These are phyloP conservation scores for Pseudognaphalium luteoalbum DNA, from an alignment of 129 eudicot genomes.

Conservation along the genomic window DNA sequence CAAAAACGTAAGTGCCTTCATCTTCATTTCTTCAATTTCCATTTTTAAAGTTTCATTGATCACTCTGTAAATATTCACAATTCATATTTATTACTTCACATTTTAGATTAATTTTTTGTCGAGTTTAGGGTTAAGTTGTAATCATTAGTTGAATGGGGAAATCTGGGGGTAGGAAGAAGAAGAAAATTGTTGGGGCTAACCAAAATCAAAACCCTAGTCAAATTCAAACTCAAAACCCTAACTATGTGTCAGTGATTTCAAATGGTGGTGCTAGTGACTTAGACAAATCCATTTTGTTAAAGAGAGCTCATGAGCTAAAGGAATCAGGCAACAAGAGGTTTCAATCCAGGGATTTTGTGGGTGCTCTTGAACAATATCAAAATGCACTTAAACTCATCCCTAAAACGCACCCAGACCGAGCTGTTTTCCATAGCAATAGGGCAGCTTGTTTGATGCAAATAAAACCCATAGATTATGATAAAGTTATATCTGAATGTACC, in stretches of 20 bases:
- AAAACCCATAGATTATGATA: background rate
- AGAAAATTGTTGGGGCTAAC: slow-evolving; percentile 1
- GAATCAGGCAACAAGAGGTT: slow-evolving; percentile 31
- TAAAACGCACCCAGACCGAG: slow-evolving; percentile 2
- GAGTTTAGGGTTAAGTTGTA: background rate
- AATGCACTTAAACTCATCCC: background rate
- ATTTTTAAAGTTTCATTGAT: background rate
- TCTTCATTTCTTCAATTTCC: background rate
- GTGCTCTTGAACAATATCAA: slow-evolving; percentile 68
- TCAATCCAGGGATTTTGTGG: slow-evolving; percentile 64
- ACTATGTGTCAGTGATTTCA: background rate
- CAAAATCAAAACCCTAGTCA: slow-evolving; percentile 21
- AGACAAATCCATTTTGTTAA: background rate
- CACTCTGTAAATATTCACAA: background rate
- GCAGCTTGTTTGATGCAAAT: slow-evolving; percentile 12
- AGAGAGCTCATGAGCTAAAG: slow-evolving; percentile 6
- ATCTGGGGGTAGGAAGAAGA: slow-evolving; percentile 58
- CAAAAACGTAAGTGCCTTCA: background rate
- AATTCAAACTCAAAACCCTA: slow-evolving; percentile 7
- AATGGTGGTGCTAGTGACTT: slow-evolving; percentile 15
- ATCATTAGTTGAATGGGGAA: slow-evolving; percentile 14
- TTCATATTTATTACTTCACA: background rate
- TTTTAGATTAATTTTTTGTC: background rate
- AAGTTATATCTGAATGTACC: background rate
- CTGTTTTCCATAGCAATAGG: background rate